Percentiles rank a stretch among this genome's conserved stretches.
These are phyloP conservation scores for Sanguinoderma infundibulare DNA, from an alignment of 1,284 basidiomycete species.

Conservation along the genomic window DNA sequence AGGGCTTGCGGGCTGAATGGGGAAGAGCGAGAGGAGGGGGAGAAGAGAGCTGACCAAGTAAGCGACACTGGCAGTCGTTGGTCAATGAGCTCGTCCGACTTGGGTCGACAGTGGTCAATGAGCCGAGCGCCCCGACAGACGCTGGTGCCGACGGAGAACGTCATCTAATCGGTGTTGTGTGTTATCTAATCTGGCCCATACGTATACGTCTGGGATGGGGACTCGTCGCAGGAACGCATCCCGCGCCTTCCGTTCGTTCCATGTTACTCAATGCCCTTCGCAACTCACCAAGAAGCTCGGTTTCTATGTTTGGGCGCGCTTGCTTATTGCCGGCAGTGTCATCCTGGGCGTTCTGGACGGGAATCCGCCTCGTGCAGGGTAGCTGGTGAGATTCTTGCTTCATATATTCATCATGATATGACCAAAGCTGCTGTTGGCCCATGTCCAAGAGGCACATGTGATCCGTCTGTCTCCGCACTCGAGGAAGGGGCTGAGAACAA, in stretches of 20 bases:
- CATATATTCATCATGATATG: background rate
- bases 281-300: background rate
- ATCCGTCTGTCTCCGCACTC: background rate
- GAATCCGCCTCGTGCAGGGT: background rate
- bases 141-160: background rate
- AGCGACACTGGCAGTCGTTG: too few relatives aligned
- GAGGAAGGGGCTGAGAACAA: background rate
- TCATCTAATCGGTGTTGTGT: background rate
- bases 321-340: too few relatives aligned
- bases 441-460: background rate
- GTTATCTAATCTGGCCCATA: background rate
- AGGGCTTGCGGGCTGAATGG: too few relatives aligned
- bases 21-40: too few relatives aligned
- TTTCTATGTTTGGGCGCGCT: too few relatives aligned
- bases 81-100: too few relatives aligned
- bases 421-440: background rate
- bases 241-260: too few relatives aligned
- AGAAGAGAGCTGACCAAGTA: too few relatives aligned
- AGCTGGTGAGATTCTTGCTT: background rate
- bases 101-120: background rate
- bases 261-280: background rate
- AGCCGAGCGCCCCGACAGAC: background rate
- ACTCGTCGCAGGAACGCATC: too few relatives aligned
- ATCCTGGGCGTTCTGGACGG: background rate
- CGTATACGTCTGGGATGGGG: too few relatives aligned